Evolutionary conservation across 2,329 filamentous ascomycete species (phyloP), one percentile per base, ranked within the genome.

Genomic region (Zalaria sp.): DNA sequence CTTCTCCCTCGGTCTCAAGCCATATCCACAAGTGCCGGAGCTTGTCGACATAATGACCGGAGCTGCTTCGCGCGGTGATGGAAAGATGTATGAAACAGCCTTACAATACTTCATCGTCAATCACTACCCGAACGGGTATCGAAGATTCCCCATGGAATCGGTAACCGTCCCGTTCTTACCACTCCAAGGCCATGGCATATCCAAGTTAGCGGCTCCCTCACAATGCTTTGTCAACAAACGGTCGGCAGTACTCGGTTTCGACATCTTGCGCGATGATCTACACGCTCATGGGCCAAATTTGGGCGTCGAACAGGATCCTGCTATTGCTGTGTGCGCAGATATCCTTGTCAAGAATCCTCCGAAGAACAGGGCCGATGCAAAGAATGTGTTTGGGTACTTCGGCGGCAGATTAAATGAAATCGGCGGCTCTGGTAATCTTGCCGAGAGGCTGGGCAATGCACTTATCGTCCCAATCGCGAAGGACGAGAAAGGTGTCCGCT

Each of bases 101-200:
- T 76, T 94, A 68, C 72, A 73, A 2, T 96, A 94, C 59, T 93
- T 87, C 57, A 75, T 94, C 42, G 71, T 75, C 27, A 83, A 89
- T 53, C 81, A 89, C 57, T 78, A 84, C 48, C 72, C 72, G 27
- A 85, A 95, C 52, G 74, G 75, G 1, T 96, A 98, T 58, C 71
- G 65, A 1, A 63, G 65, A 2, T 84, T 77, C 56, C 72, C 78
- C 49, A 69, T 81, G 41, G 67, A 66, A 9, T 57, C 45, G 40
- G 61, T 62, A 27, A 57, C 60, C 25, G 53, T 59, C 8, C 63
- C 67, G 1, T 69, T 71, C 44, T 63, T 96, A 32, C 88, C 88
- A 1, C 63, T 93, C 1, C 73, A 88, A 49, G 57, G 55, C 9
- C 57, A 59, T 37, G 48, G 47, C 4, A 43, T 53, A 25, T 57